These are phyloP conservation scores for Colletotrichum sp. DNA, from an alignment of 2,329 filamentous ascomycete genomes.

Conservation along the genomic window DNA sequence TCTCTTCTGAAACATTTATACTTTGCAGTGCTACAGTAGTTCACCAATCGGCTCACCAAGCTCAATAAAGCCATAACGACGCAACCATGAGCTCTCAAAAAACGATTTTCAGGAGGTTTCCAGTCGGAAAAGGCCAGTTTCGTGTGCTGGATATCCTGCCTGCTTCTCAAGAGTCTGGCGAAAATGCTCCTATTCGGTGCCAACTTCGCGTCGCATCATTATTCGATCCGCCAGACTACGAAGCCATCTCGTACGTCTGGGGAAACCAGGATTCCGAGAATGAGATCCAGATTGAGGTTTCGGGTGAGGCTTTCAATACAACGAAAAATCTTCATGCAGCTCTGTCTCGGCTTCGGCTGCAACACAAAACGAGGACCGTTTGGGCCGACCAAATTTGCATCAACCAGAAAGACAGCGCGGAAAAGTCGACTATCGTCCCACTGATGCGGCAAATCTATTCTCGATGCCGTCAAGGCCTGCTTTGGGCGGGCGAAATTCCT, in stretches of 20 bases:
- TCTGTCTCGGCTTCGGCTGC: accelerated
- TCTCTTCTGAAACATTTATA: no score
- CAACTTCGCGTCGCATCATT: background rate
- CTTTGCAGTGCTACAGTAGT: no score
- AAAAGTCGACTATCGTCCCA: background rate
- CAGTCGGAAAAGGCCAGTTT: accelerated
- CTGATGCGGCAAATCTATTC: background rate
- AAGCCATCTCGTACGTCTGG: background rate
- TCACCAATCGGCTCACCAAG: no score
- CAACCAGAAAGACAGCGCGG: background rate
- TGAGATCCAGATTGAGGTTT: background rate
- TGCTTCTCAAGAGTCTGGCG: accelerated
- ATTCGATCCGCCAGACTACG: background rate
- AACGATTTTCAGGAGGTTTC: accelerated
- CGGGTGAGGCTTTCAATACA: accelerated
- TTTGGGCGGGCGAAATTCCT: background rate
- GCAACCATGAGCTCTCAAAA: no score
- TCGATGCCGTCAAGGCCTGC: background rate
- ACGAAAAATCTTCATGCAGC: background rate
- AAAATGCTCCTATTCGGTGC: accelerated
- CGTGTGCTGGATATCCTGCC: accelerated
- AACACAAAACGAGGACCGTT: background rate
- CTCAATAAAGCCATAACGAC: no score
- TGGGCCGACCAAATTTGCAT: background rate
- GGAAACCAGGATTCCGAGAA: background rate